Evolutionary conservation across 768 basidiomycete genomes (phyloP), one percentile per base, ranked within the genome.

Genomic region (Cytidiella melzeri): DNA sequence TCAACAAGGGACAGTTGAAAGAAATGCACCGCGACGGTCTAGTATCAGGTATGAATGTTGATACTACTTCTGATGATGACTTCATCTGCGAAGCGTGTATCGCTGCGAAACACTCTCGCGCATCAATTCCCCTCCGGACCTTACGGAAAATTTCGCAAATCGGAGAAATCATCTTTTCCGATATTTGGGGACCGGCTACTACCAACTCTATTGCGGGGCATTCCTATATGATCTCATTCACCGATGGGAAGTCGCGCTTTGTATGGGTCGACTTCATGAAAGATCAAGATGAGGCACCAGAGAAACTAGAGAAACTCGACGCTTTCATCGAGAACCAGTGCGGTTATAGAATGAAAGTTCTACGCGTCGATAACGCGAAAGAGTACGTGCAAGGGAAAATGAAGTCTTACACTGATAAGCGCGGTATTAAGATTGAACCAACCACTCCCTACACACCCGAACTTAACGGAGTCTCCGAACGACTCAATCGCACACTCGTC

Each of bases 401-500:
- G 23, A 54, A 51, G 3, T 1, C 45, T 0, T 59, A 69, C 41
- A 60, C n/a, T n/a, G n/a, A n/a, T n/a, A n/a, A n/a, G n/a, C n/a
- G n/a, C n/a, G n/a, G n/a, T n/a, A n/a, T n/a, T 0, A 25, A 50
- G 4, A 65, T 64, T 10, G 62, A 70, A 43, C 57, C 68, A 1
- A 75, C 71, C 1, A 59, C 68, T 0, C 70, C 72, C 19, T 63
- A 77, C 50, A 72, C 69, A 0, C 74, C 69, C 0, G 58, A 71
- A 44, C 64, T 75, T 36, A 77, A 76, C 47, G 72, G 76, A 0
- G 53, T 75, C 12, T 61, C 64, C n/a, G n/a, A n/a, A n/a, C n/a
- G n/a, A n/a, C n/a, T n/a, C n/a, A n/a, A n/a, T n/a, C n/a, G n/a
- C n/a, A 64, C 59, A 1, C 43, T 64, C 0, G 20, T 54, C 4